Conservation (phyloP, 768 basidiomycete genomes). For the Lactarius psammicola region DNA sequence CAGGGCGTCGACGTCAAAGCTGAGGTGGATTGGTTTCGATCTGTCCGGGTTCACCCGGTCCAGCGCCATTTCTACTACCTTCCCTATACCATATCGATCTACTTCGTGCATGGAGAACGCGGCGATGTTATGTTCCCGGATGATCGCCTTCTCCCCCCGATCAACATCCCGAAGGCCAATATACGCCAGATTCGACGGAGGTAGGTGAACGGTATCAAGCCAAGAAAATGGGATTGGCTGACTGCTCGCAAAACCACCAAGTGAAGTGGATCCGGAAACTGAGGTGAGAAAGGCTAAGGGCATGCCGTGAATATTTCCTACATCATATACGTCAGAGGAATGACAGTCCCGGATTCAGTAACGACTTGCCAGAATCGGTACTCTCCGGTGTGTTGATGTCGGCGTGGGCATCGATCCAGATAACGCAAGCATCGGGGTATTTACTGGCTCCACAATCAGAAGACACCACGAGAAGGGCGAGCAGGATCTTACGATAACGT, state of each 20-base stretch:
- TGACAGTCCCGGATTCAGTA: not conserved
- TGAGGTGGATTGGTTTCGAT: constrained; percentile 86
- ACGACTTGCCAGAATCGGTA: constrained; percentile 62
- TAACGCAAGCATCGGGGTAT: constrained; percentile 78
- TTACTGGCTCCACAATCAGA: constrained; percentile 41
- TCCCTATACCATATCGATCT: constrained; percentile 84
- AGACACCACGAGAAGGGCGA: constrained; percentile 15
- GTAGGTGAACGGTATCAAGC: constrained; percentile 60
- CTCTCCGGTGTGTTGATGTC: constrained; percentile 92
- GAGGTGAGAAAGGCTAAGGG: constrained; percentile 90
- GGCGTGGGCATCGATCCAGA: constrained; percentile 97
- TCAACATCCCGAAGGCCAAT: constrained; percentile 96
- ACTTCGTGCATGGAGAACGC: constrained; percentile 65
- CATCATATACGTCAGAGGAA: not conserved
- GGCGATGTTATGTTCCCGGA: constrained; percentile 79
- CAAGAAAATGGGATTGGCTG: constrained; percentile 43
- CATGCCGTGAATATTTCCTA: constrained; percentile 97
- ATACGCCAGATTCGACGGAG: constrained; percentile 82
- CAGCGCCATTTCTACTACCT: constrained; percentile 94
- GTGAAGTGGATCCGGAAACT: constrained; percentile 19
- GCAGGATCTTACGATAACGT: constrained; percentile 60
- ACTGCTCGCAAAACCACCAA: not conserved
- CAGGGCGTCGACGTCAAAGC: constrained; percentile 94
- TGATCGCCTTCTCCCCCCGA: constrained; percentile 79
- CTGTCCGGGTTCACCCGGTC: constrained; percentile 88